Evolutionary conservation across 768 basidiomycete genomes (phyloP).

Genomic region (Myochromella boudieri): DNA sequence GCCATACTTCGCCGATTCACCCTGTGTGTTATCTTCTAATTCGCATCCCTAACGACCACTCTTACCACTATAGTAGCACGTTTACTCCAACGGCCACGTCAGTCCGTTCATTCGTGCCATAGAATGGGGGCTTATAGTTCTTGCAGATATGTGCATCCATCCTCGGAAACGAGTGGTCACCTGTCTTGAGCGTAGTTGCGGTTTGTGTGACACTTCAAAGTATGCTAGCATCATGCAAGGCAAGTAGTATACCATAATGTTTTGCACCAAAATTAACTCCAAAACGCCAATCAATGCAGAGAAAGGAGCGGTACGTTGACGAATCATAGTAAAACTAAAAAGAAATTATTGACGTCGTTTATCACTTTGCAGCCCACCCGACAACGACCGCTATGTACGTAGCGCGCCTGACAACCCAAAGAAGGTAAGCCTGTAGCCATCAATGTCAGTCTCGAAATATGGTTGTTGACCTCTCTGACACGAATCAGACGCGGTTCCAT

Average conservation of each 20-base stretch:
- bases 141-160: constrained; percentile 85
- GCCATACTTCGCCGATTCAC: constrained; percentile 69
- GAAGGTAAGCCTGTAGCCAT: constrained; percentile 52
- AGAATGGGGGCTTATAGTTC: constrained; percentile 6
- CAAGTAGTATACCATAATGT: constrained; percentile 23
- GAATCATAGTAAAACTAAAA: background rate
- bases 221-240: constrained; percentile 93
- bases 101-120: constrained; percentile 18
- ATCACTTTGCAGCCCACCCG: constrained; percentile 58
- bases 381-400: constrained; percentile 81
- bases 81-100: constrained; percentile 88
- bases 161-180: constrained; percentile 87
- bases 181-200: constrained; percentile 78
- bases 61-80: constrained; percentile 49
- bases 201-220: constrained; percentile 87
- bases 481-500: constrained; percentile 68
- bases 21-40: constrained; percentile 53
- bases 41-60: constrained; percentile 5
- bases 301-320: constrained; percentile 59
- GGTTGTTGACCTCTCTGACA: background rate
- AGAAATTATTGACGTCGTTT: background rate
- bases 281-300: constrained; percentile 22
- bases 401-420: constrained; percentile 83
- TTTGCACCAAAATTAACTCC: background rate
- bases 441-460: constrained; percentile 2